Conservation (phyloP, 371 early-diverging fungal species). For the Saksenaea oblongispora region DNA sequence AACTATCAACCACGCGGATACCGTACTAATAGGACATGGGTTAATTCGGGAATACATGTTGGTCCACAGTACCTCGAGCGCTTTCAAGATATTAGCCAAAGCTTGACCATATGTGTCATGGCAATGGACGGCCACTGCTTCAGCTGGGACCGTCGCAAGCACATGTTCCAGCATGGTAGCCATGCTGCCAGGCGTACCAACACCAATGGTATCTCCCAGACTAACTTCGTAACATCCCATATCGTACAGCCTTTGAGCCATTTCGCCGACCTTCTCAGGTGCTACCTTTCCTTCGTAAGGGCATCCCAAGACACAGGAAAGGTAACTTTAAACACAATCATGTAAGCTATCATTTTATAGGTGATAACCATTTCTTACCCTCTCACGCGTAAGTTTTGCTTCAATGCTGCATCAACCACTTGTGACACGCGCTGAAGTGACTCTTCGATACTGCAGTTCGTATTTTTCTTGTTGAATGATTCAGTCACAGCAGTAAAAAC, state of each 20-base stretch:
- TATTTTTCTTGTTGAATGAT: constrained; percentile 86
- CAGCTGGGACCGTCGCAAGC: constrained; percentile 68
- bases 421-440: constrained; percentile 73
- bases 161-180: constrained; percentile 74
- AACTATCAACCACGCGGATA: constrained; percentile 89
- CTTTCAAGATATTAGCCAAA: constrained; percentile 88
- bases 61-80: constrained; percentile 62
- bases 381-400: constrained; percentile 75
- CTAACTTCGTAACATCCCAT: constrained; percentile 98
- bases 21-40: constrained; percentile 55
- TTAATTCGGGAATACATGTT: neutral
- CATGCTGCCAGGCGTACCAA: constrained; percentile 85
- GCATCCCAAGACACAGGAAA: constrained; percentile 92
- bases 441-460: constrained; percentile 91
- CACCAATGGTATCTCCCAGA: constrained; percentile 96
- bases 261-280: constrained; percentile 73
- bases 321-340: constrained; percentile 58
- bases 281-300: constrained; percentile 88
- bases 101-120: constrained; percentile 99
- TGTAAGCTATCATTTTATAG: neutral
- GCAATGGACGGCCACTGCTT: constrained; percentile 90
- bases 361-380: constrained; percentile 58
- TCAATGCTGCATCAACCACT: constrained; percentile 70
- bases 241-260: constrained; percentile 75
- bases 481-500: constrained; percentile 93